These are phyloP conservation scores for Lactuca sativa DNA, from an alignment of 129 eudicot genomes.

Conservation along the genomic window DNA sequence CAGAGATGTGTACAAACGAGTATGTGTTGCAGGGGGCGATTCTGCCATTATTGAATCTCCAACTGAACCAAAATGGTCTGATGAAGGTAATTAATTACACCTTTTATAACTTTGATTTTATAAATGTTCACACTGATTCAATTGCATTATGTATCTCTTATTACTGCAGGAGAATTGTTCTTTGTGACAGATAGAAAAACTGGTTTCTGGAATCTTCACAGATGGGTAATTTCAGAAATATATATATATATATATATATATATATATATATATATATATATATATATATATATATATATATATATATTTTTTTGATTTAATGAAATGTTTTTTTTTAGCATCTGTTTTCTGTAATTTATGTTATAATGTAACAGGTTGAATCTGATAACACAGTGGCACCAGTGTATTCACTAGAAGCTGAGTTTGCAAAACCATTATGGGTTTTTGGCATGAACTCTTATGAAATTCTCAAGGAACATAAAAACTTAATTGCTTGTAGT, in stretches of 20 bases:
- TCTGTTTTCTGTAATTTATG: not conserved
- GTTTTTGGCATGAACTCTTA: slow-evolving; percentile 92
- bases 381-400: slow-evolving; percentile 66
- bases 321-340: slow-evolving; percentile 1
- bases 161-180: slow-evolving; percentile 78
- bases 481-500: slow-evolving; percentile 75
- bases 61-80: slow-evolving; percentile 96
- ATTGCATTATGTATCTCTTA: slow-evolving; percentile 12
- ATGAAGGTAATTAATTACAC: slow-evolving; percentile 53
- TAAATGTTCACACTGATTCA: not conserved
- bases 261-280: too few relatives aligned
- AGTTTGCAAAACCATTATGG: slow-evolving; percentile 90
- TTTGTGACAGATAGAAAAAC: slow-evolving; percentile 79
- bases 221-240: slow-evolving; percentile 58
- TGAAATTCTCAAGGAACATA: slow-evolving; percentile 57
- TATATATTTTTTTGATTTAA: not conserved
- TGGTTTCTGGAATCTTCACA: slow-evolving; percentile 94
- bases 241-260: too few relatives aligned
- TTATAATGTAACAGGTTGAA: slow-evolving; percentile 53
- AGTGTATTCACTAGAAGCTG: slow-evolving; percentile 70
- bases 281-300: too few relatives aligned
- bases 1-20: slow-evolving; percentile 66
- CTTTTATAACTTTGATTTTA: not conserved
- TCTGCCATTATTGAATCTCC: slow-evolving; percentile 75
- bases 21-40: slow-evolving; percentile 89